Evolutionary conservation across 495 filamentous ascomycete species (phyloP).

Genomic region (Extremus antarcticus): DNA sequence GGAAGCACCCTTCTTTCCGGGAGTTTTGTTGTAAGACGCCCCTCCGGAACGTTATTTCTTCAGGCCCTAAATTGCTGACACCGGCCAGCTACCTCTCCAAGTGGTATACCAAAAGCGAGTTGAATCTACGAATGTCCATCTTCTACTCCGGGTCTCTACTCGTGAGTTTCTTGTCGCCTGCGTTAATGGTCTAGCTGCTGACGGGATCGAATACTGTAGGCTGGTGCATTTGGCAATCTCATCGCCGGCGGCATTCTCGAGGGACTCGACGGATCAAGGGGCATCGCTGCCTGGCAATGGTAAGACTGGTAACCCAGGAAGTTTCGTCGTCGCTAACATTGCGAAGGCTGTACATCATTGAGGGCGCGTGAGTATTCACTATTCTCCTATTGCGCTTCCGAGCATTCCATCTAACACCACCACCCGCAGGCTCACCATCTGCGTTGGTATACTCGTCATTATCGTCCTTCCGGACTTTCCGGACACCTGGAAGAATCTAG

Average conservation of each 20-base stretch:
- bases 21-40: conserved; percentile 35
- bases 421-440: conserved; percentile 21
- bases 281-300: conserved; percentile 21
- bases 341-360: conserved; percentile 23
- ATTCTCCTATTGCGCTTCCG: too few species aligned
- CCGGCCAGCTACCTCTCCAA: conserved; percentile 39
- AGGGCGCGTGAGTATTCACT: conserved; percentile 11
- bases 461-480: conserved; percentile 22
- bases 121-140: conserved; percentile 46
- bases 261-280: conserved; percentile 22
- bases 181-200: neutral
- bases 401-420: too few species aligned
- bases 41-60: neutral
- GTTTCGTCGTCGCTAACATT: neutral
- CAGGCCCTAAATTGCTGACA: neutral
- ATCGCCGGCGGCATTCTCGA: conserved; percentile 32
- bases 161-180: neutral
- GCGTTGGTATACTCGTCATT: conserved; percentile 16
- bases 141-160: conserved; percentile 33
- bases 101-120: conserved; percentile 50
- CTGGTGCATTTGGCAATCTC: conserved; percentile 33
- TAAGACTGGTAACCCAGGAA: too few species aligned
- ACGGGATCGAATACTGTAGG: neutral
- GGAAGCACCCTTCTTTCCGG: conserved; percentile 37
- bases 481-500: conserved; percentile 33